Conservation (phyloP, 768 basidiomycete species). For the Lyophyllum decastes region DNA sequence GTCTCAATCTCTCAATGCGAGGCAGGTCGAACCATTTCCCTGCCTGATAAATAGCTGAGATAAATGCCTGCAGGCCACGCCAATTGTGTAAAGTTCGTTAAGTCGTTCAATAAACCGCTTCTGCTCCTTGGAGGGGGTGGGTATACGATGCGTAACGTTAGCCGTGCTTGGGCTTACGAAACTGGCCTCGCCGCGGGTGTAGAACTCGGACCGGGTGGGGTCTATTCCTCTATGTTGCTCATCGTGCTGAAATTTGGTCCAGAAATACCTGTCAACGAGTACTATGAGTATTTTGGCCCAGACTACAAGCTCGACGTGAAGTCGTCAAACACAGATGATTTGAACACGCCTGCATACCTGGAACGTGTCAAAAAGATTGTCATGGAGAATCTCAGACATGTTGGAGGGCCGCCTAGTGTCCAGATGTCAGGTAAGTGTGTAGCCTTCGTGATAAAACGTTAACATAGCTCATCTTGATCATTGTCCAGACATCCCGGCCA, state of each 20-base stretch:
- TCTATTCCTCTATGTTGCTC: not conserved
- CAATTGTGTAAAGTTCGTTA: slow-evolving; percentile 95
- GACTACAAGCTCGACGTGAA: slow-evolving; percentile 96
- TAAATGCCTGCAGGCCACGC: slow-evolving; percentile 71
- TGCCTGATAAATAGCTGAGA: not conserved
- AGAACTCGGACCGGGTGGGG: slow-evolving; percentile 79
- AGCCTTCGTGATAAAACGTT: not conserved
- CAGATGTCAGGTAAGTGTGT: slow-evolving; percentile 76
- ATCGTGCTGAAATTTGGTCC: not conserved
- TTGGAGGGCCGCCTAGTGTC: slow-evolving; percentile 88
- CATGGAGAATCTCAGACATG: slow-evolving; percentile 85
- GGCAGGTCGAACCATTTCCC: slow-evolving; percentile 42
- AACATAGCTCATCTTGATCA: not conserved
- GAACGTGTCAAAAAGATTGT: slow-evolving; percentile 92
- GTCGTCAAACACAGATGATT: slow-evolving; percentile 91
- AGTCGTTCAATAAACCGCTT: slow-evolving; percentile 94
- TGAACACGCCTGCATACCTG: slow-evolving; percentile 91
- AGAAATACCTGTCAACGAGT: slow-evolving; percentile 97
- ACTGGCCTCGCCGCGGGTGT: slow-evolving; percentile 98
- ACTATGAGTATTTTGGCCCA: slow-evolving; percentile 98
- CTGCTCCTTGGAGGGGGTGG: slow-evolving; percentile 95
- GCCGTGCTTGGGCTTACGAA: slow-evolving; percentile 96
- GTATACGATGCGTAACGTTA: slow-evolving; percentile 98
- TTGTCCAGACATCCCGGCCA: slow-evolving; percentile 74
- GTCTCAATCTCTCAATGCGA: slow-evolving; percentile 95